Percentiles rank a stretch among this genome's conserved stretches.
These are phyloP conservation scores for Ziziphus jujuba DNA, from an alignment of 306 rosid species.

Conservation along the genomic window DNA sequence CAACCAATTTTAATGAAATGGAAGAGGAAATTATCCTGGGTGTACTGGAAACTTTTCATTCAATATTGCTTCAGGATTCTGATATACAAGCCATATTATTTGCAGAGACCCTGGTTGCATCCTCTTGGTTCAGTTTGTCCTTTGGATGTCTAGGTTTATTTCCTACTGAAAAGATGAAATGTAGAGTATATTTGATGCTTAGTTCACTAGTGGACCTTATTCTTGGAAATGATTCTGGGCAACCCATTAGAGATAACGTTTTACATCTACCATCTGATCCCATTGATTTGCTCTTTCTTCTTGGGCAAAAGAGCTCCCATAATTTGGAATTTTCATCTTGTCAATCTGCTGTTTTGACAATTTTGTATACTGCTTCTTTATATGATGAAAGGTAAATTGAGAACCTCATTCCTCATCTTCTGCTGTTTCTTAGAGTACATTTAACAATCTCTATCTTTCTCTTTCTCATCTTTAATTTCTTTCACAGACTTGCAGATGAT, in stretches of 20 bases:
- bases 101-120: conserved; percentile 56
- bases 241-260: conserved; percentile 63
- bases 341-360: conserved; percentile 75
- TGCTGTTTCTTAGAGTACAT: background rate
- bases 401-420: conserved; percentile 11
- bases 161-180: conserved; percentile 67
- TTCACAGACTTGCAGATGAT: conserved; percentile 85
- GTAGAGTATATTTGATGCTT: conserved; percentile 70
- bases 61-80: conserved; percentile 55
- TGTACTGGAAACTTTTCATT: conserved; percentile 72
- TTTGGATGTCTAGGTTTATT: conserved; percentile 86
- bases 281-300: conserved; percentile 71
- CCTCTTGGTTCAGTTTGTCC: conserved; percentile 82
- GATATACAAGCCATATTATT: conserved; percentile 43
- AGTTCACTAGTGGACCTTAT: conserved; percentile 72
- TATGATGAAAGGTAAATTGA: conserved; percentile 74
- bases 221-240: conserved; percentile 69
- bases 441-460: conserved; percentile 9
- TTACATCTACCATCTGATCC: conserved; percentile 76
- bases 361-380: conserved; percentile 67
- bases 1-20: conserved; percentile 51
- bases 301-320: conserved; percentile 65
- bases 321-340: conserved; percentile 60
- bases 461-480: conserved; percentile 32
- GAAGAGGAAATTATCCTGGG: conserved; percentile 79